Evolutionary conservation across 305 asterid genomes (phyloP).

Genomic region (Rubia peregrina): DNA sequence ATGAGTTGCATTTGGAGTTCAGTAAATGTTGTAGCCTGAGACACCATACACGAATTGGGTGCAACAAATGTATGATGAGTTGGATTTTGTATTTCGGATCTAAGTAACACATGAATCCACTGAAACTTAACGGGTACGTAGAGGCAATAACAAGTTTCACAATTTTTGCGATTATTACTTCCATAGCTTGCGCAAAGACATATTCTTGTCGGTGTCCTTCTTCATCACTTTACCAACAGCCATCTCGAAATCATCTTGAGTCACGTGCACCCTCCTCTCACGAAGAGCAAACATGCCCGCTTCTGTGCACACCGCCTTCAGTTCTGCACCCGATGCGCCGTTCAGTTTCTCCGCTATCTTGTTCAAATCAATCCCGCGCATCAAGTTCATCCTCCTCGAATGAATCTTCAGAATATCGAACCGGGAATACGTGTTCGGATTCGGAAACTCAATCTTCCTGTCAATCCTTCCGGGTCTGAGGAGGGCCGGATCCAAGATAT

Average conservation of each 20-base stretch:
- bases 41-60: no score
- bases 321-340: slow-evolving; percentile 94
- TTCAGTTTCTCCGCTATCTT: slow-evolving; percentile 44
- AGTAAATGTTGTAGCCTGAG: no score
- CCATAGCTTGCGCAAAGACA: slow-evolving; percentile 94
- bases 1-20: no score
- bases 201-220: slow-evolving; percentile 84
- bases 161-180: no score
- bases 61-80: no score
- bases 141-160: no score
- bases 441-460: slow-evolving; percentile 92
- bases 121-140: no score
- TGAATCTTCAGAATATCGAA: slow-evolving; percentile 33
- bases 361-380: slow-evolving; percentile 88
- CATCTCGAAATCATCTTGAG: slow-evolving; percentile 96
- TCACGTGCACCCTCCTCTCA: slow-evolving; percentile 61
- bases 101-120: no score
- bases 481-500: slow-evolving; percentile 90
- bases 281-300: neutral
- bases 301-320: slow-evolving; percentile 39
- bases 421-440: slow-evolving; percentile 74
- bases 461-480: slow-evolving; percentile 96
- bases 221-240: slow-evolving; percentile 96
- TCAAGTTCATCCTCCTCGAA: slow-evolving; percentile 33
- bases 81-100: no score